These are phyloP conservation scores for Schizochytrium sp. DNA, from an alignment of 108 stramenopile genomes.

Conservation along the genomic window DNA sequence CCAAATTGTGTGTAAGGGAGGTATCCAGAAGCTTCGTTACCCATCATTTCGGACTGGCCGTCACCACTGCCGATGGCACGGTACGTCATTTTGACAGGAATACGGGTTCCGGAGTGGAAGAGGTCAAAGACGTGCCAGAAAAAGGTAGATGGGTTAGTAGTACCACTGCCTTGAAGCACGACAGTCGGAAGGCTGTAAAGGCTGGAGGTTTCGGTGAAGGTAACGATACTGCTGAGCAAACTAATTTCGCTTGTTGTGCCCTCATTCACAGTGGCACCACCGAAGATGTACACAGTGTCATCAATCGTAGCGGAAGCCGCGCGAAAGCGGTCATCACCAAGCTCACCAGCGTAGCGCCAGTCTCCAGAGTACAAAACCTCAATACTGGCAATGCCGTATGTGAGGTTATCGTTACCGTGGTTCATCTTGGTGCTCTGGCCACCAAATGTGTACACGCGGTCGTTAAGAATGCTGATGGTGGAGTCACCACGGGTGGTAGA, in stretches of 20 bases:
- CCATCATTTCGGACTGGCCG: slow-evolving; percentile 83
- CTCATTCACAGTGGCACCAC: neutral
- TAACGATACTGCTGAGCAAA: neutral
- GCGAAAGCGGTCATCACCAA: slow-evolving; percentile 34
- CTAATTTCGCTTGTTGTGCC: neutral
- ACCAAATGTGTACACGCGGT: slow-evolving; percentile 14
- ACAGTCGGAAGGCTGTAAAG: slow-evolving; percentile 56
- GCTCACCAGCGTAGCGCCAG: slow-evolving; percentile 6
- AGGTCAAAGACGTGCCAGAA: slow-evolving; percentile 83
- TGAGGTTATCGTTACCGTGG: neutral
- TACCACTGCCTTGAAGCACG: slow-evolving; percentile 83
- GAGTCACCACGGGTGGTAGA: slow-evolving; percentile 1
- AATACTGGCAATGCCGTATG: neutral
- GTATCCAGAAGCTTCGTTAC: slow-evolving; percentile 68
- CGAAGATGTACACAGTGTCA: slow-evolving; percentile 42
- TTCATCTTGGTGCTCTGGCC: neutral
- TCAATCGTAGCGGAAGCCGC: neutral
- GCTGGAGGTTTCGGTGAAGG: neutral
- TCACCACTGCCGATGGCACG: slow-evolving; percentile 86
- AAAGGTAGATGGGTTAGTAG: slow-evolving; percentile 88
- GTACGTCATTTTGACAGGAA: slow-evolving; percentile 82
- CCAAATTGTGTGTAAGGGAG: slow-evolving; percentile 79
- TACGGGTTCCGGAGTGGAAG: slow-evolving; percentile 75
- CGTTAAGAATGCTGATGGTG: neutral
- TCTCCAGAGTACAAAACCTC: slow-evolving; percentile 1